A percentile compares a stretch with the other conserved stretches of the same genome.
These are phyloP conservation scores for Cylindrotheca fusiformis DNA, from an alignment of 108 stramenopile species.

Conservation along the genomic window DNA sequence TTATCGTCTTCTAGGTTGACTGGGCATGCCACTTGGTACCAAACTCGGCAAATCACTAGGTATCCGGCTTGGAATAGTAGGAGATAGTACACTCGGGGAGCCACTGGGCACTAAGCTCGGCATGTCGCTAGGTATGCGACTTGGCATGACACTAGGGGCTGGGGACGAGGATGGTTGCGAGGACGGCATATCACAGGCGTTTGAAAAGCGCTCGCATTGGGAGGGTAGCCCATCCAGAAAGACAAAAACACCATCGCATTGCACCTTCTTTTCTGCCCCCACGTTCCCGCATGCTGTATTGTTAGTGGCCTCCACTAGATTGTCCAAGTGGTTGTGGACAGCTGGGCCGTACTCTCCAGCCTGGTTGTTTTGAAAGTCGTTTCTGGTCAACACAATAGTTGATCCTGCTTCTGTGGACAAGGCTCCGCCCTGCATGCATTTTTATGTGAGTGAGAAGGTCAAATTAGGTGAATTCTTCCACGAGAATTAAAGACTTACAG, in stretches of 20 bases:
- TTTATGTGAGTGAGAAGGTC: neutral
- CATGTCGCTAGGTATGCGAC: neutral
- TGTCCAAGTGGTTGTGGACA: conserved; percentile 12
- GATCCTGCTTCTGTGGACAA: conserved; percentile 11
- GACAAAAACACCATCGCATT: conserved; percentile 16
- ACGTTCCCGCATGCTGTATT: conserved; percentile 27
- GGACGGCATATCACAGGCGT: conserved; percentile 8
- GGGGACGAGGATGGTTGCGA: neutral
- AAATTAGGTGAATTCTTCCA: neutral
- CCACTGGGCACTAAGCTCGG: neutral
- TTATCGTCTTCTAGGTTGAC: too few relatives aligned
- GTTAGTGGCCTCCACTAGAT: neutral
- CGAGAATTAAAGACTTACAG: conserved; percentile 13
- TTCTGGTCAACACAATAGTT: neutral
- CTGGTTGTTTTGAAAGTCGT: conserved; percentile 13
- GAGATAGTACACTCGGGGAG: neutral
- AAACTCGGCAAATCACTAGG: neutral
- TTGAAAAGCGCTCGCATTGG: conserved; percentile 8
- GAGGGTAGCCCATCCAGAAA: neutral
- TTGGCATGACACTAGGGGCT: neutral
- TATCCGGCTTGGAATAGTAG: neutral
- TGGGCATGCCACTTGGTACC: neutral
- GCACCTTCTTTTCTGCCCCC: neutral
- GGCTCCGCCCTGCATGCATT: conserved; percentile 26
- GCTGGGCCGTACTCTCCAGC: conserved; percentile 17